Conservation (phyloP, 1,284 basidiomycete genomes). For the Boletus sp. region DNA sequence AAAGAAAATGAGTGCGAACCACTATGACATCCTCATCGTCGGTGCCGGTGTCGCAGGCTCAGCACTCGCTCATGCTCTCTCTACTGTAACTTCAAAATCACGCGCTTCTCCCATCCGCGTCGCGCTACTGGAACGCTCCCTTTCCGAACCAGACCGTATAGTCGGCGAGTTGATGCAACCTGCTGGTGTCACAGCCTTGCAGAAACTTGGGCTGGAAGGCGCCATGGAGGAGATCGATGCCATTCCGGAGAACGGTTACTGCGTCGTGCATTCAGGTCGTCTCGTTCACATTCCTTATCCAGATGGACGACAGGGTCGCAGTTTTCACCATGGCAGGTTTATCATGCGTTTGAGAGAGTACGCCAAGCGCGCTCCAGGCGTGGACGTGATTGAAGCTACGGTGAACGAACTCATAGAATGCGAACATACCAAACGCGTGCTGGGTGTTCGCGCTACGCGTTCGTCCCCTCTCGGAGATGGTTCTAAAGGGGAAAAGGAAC, state of each 20-base stretch:
- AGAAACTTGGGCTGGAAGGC: constrained; percentile 72
- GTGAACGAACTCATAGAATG: constrained; percentile 72
- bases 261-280: constrained; percentile 66
- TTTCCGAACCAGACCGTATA: constrained; percentile 92
- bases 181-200: constrained; percentile 79
- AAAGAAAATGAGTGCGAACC: constrained; percentile 19
- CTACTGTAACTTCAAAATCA: constrained; percentile 40
- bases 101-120: constrained; percentile 65
- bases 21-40: constrained; percentile 80
- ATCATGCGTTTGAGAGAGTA: constrained; percentile 76
- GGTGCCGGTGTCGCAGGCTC: constrained; percentile 88
- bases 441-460: constrained; percentile 59
- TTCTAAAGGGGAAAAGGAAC: constrained; percentile 41
- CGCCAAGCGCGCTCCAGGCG: constrained; percentile 55
- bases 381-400: constrained; percentile 80
- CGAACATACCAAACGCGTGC: constrained; percentile 50
- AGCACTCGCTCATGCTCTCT: constrained; percentile 69
- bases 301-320: constrained; percentile 62
- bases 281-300: constrained; percentile 90
- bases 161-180: constrained; percentile 97
- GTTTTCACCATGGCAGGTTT: constrained; percentile 95
- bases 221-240: constrained; percentile 87
- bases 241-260: constrained; percentile 83
- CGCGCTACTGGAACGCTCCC: constrained; percentile 82
- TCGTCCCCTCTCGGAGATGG: constrained; percentile 25